Evolutionary conservation across 169 alveolate species (phyloP).

Genomic region (Eimeria falciformis): DNA sequence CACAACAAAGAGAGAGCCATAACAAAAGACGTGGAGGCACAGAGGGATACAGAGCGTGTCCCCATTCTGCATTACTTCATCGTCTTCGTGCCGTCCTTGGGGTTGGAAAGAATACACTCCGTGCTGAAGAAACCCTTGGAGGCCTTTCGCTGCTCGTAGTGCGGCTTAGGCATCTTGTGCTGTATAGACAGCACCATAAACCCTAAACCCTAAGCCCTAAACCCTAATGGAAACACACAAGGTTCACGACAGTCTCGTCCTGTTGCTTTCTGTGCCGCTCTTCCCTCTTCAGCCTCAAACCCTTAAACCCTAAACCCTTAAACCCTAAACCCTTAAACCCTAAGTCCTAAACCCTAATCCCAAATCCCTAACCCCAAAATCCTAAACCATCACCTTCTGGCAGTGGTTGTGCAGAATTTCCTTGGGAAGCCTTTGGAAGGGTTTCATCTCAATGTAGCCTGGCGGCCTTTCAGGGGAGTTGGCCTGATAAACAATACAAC

Average conservation of each 20-base stretch:
- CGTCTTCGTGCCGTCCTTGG: slow-evolving; percentile 61
- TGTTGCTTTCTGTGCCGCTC: no score
- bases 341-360: no score
- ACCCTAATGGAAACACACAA: not conserved
- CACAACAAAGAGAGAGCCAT: not conserved
- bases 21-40: not conserved
- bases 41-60: not conserved
- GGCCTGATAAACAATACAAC: not conserved
- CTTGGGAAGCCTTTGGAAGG: slow-evolving; percentile 70
- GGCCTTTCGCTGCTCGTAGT: slow-evolving; percentile 63
- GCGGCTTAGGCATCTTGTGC: slow-evolving; percentile 76
- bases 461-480: slow-evolving; percentile 61
- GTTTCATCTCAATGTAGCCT: slow-evolving; percentile 67
- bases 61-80: slow-evolving; percentile 30
- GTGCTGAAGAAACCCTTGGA: slow-evolving; percentile 30
- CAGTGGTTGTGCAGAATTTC: slow-evolving; percentile 69
- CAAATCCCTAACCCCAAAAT: not conserved
- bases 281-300: no score
- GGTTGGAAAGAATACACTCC: slow-evolving; percentile 61
- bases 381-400: slow-evolving; percentile 48
- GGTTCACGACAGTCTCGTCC: no score
- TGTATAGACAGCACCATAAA: slow-evolving; percentile 57
- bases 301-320: not conserved
- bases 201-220: not conserved
- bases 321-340: no score